phyloP scores from a whole-genome alignment of 2,329 filamentous ascomycete species.

The Madurella fahalii region DNA sequence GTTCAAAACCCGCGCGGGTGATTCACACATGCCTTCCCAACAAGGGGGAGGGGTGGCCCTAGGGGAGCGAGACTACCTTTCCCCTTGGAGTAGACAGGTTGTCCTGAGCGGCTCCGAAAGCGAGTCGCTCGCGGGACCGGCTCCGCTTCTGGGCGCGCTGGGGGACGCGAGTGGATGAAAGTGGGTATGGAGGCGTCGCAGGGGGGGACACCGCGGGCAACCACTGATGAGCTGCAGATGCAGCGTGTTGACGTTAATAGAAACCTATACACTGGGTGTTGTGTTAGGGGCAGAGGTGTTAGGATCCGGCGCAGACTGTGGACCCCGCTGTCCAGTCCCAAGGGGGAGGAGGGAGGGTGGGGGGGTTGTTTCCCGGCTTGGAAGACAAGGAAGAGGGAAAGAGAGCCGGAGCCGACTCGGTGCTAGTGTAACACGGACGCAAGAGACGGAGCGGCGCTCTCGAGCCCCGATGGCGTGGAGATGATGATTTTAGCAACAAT shows the following conservation, averaged over 20 bases:
- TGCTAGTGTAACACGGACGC: constrained; percentile 13
- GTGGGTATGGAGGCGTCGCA: background rate
- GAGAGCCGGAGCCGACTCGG: constrained; percentile 8
- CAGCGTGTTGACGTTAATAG: background rate
- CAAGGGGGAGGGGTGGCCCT: constrained; percentile 12
- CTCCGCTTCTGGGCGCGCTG: constrained; percentile 10
- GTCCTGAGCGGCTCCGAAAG: background rate
- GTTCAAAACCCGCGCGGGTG: constrained; percentile 6
- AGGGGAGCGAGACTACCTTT: constrained; percentile 9
- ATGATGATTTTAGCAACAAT: background rate
- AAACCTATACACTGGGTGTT: background rate
- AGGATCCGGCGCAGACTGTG: constrained; percentile 7
- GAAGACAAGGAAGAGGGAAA: background rate
- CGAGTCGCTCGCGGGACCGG: constrained; percentile 5
- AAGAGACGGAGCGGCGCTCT: constrained; percentile 2
- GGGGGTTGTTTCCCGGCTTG: background rate
- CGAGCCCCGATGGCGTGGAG: background rate
- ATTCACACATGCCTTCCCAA: constrained; percentile 7
- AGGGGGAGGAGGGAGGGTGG: background rate
- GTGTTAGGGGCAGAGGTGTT: constrained; percentile 8
- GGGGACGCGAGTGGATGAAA: constrained; percentile 6
- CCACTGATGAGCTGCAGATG: constrained; percentile 2
- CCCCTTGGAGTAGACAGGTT: constrained; percentile 13
- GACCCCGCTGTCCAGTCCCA: constrained; percentile 6
- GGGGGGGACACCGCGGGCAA: background rate